These are phyloP conservation scores for Xerocomellus intermedius DNA, from an alignment of 768 basidiomycete species.

Conservation along the genomic window DNA sequence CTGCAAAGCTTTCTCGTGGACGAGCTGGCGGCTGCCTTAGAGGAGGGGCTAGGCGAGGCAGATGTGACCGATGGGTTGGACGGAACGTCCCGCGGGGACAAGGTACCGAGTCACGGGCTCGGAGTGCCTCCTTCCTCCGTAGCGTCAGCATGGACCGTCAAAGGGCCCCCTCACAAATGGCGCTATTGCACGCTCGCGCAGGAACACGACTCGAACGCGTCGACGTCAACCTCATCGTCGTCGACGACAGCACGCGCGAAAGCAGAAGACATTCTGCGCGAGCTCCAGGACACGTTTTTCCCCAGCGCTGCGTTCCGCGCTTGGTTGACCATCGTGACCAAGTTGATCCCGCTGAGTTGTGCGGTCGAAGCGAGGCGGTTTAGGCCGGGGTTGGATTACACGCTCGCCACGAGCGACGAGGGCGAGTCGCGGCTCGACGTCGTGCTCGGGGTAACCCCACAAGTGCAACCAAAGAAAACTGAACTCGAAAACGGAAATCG, in stretches of 20 bases:
- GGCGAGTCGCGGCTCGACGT: constrained; percentile 82
- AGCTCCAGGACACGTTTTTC: constrained; percentile 76
- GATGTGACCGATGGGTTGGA: constrained; percentile 66
- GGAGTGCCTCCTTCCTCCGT: constrained; percentile 47
- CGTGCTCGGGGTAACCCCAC: constrained; percentile 82
- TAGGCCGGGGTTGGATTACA: constrained; percentile 91
- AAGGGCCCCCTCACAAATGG: constrained; percentile 93
- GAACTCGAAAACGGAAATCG: constrained; percentile 2
- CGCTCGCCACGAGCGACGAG: constrained; percentile 85
- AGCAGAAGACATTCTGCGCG: constrained; percentile 24
- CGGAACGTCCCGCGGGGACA: constrained; percentile 44
- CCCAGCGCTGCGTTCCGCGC: constrained; percentile 80
- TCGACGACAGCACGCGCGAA: constrained; percentile 8
- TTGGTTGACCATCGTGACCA: constrained; percentile 79
- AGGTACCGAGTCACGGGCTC: constrained; percentile 65
- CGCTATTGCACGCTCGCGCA: constrained; percentile 72
- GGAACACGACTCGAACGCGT: not conserved
- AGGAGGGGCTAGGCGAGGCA: constrained; percentile 58
- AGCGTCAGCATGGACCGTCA: constrained; percentile 62
- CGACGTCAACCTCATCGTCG: not conserved
- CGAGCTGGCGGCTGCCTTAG: constrained; percentile 65
- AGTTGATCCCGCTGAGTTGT: constrained; percentile 69
- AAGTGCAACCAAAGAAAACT: constrained; percentile 32
- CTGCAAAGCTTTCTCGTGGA: constrained; percentile 81
- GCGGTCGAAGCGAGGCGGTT: constrained; percentile 83